Evolutionary conservation across 768 basidiomycete species (phyloP).

Genomic region (Holtermanniella nyarrowii): DNA sequence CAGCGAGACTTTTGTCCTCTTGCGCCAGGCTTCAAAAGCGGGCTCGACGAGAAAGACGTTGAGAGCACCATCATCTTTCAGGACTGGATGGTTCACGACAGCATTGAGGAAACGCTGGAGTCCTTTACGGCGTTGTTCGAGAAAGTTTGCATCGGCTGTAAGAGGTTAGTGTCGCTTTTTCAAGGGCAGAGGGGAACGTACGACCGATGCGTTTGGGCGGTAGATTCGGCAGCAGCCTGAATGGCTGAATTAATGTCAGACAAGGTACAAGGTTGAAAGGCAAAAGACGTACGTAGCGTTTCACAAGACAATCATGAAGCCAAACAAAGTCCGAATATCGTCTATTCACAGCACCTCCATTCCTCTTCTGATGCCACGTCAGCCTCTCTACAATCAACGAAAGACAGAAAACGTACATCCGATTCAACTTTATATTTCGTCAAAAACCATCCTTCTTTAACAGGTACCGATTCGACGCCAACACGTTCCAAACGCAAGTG

Average conservation of each 20-base stretch:
- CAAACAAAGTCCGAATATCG: slow-evolving; percentile 91
- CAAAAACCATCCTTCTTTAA: slow-evolving; percentile 84
- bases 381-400: slow-evolving; percentile 1
- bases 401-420: slow-evolving; percentile 49
- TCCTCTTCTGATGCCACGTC: slow-evolving; percentile 42
- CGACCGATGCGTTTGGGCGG: slow-evolving; percentile 90
- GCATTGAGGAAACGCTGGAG: slow-evolving; percentile 69
- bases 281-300: slow-evolving; percentile 55
- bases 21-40: slow-evolving; percentile 80
- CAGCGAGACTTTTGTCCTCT: slow-evolving; percentile 58
- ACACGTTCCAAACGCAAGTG: slow-evolving; percentile 74
- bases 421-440: slow-evolving; percentile 74
- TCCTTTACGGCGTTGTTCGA: slow-evolving; percentile 82
- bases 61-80: slow-evolving; percentile 77
- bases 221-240: slow-evolving; percentile 72
- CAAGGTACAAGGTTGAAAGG: too few relatives aligned
- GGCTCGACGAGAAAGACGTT: slow-evolving; percentile 70
- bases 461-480: slow-evolving; percentile 56
- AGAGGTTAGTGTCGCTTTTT: slow-evolving; percentile 10
- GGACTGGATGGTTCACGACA: slow-evolving; percentile 81
- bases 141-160: slow-evolving; percentile 73
- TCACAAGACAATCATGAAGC: slow-evolving; percentile 72
- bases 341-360: slow-evolving; percentile 60
- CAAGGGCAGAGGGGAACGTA: slow-evolving; percentile 44
- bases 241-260: too few relatives aligned